Evolutionary conservation across 176 grass and related monocot species (phyloP), one percentile per base, ranked within the genome.

Genomic region (Tillandsia leiboldiana): DNA sequence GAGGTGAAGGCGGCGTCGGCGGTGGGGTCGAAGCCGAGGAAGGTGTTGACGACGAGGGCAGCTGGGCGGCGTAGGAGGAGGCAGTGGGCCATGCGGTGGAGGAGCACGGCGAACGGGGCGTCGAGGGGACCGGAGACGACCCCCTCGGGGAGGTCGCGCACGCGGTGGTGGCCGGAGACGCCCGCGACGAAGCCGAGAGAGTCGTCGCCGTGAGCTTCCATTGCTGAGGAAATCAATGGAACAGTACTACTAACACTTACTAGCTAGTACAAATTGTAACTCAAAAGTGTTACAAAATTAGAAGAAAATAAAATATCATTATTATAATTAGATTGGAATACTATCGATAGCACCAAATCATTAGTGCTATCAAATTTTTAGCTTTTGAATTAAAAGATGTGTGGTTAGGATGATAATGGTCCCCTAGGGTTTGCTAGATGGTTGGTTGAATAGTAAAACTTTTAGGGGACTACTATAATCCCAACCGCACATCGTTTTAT

Each of bases 111-210:
- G 70, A 88, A 78, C 63, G 74, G 67, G 82, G 67, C 78, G 67
- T 52, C 56, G 74, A 79, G 72, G 73, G 80, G 48, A 20, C 81
- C 86, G 29, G 70, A 51, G 66, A 84, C 74, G 22, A 88, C 67
- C 51, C 77, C 86, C 56, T 84, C 81, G 12, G 86, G 86, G 66
- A 88, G 81, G 85, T 84, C 85, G 15, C 77, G 51, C 22, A 77
- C 64, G 26, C 80, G 77, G 80, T 80, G 75, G 69, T 77, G 72
- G 69, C 72, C 63, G 12, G 29, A 75, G 0, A 87, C 72, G 68
- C 80, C 80, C 29, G 64, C 53, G 54, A 79, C 49, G 6, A 69
- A 27, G 13, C 11, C 23, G 24, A 87, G 67, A 22, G 68, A 64
- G 61, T 83, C 85, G 17, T 87, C 72, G 0, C 51, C 76, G 63